Base-by-base conservation (phyloP, 2,329 filamentous ascomycete species). In the Colletotrichum echinochloae region DNA sequence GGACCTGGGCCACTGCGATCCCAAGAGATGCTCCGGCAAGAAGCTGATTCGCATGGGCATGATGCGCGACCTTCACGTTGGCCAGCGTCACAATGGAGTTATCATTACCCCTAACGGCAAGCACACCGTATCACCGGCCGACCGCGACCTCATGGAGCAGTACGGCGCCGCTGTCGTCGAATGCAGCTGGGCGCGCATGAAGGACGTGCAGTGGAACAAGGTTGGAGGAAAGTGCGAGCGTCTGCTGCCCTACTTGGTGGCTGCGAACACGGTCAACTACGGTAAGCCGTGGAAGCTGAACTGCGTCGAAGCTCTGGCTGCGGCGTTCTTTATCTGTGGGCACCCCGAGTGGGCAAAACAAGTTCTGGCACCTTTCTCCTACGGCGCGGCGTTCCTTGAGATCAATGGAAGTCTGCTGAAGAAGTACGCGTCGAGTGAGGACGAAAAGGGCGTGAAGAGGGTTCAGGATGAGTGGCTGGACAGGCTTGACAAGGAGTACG, bases 1-100 rank as follows among this genome's bases (percentile, higher is more conserved):
- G 96, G 96, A 99, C 78, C 87, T 99, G 41, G 95, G 95, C 72
- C 96, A 99, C 84, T 99, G 96, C 85, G 96, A 99, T 78, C 94
- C 95, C 11, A 98, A 98, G 81, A 88, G 95, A 75, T 99, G 96
- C 83, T 98, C 95, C 0, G 96, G 96, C 39, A 99, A 99, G 84
- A 91, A 94, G 73, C 88, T 99, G 41, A 97, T 99, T 88, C 91
- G 92, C 73, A 88, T 97, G 65, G 95, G 95, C 3, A 85, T 98
- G 77, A 98, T 99, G 94, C 92, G 96, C 75, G 93, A 97, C 77
- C 87, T 99, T 64, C 90, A 95, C 77, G 87, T 98, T 66, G 96
- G 96, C 63, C 95, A 98, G 82, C 95, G 95, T 75, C 94, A 96
- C 80, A 89, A 91, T 44, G 96, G 96, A 69, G 92, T 99, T 73